Conservation (phyloP, 805 yeast species). For the Diddensiella transvaalensis region DNA sequence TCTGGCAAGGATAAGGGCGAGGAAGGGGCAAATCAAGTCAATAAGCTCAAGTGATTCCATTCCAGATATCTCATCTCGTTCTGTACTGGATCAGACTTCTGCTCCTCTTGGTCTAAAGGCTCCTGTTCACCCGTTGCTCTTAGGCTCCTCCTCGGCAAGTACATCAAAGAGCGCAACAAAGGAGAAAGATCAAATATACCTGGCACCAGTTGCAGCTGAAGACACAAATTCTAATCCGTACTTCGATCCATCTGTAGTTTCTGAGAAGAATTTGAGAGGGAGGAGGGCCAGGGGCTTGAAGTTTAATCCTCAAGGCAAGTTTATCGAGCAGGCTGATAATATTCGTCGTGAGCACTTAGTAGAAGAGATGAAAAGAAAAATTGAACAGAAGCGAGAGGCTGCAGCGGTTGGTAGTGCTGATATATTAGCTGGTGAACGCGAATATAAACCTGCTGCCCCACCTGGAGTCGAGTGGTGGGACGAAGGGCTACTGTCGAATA, state of each 20-base stretch:
- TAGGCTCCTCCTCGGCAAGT: constrained; percentile 5
- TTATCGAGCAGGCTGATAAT: constrained; percentile 50
- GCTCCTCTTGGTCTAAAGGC: constrained; percentile 27
- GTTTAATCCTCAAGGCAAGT: constrained; percentile 64
- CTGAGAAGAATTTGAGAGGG: constrained; percentile 6
- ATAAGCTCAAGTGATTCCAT: too few species aligned
- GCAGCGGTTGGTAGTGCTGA: constrained; percentile 54
- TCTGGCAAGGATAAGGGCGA: background rate
- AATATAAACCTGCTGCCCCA: constrained; percentile 46
- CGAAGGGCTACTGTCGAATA: constrained; percentile 42
- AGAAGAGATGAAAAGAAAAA: constrained; percentile 35
- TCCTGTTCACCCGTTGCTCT: constrained; percentile 32
- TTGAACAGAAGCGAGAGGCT: constrained; percentile 31
- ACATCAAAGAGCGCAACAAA: background rate
- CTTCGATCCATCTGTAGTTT: constrained; percentile 26
- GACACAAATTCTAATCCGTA: constrained; percentile 35
- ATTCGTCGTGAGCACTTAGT: constrained; percentile 40
- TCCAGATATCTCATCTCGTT: too few species aligned
- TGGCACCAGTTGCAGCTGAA: constrained; percentile 12
- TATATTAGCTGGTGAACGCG: constrained; percentile 51
- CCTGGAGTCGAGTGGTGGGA: constrained; percentile 93
- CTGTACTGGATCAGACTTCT: background rate
- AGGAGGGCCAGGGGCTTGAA: constrained; percentile 38
- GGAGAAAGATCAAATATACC: constrained; percentile 6
- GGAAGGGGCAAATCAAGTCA: too few species aligned